Base-by-base conservation (phyloP, 176 grass and related monocot genomes). In the Tillandsia fasciculata region DNA sequence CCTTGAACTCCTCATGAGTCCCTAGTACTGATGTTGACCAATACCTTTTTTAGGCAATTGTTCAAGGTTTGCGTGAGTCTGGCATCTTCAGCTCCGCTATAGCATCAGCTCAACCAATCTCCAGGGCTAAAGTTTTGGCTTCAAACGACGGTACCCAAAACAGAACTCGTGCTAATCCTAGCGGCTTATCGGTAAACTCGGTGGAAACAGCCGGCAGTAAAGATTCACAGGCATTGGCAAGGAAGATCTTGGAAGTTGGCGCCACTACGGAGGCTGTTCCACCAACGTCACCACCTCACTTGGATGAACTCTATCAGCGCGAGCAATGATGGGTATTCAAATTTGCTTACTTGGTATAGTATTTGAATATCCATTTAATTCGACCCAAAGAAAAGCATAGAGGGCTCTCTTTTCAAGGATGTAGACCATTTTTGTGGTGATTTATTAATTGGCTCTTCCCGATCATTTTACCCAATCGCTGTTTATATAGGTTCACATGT, bases 1-100 rank as follows among this genome's bases (percentile, higher is more conserved):
- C 3, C 33, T 59, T 15, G n/a, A 59, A 20, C 54, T 59, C 5
- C 9, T 59, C 2, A 57, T 4, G 9, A 26, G 63, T 49, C 65
- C 63, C 26, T 63, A 20, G 20, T 20, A 69, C 42, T 23, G 20
- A 2, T 79, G 2, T 47, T 12, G 48, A 49, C 10, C 20, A 12
- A 42, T 52, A 61, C 54, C 13, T 77, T 82, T 48, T 12, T 71
- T 74, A 97, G 93, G 70, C 76, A 29, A 97, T 97, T 69, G 80
- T 97, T 75, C 89, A 92, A 87, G 79, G 79, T 76, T 66, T 97
- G 53, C 78, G 93, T 2, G 89, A 97, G 76, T 85, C 71, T 72
- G 86, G 93, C 11, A 82, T 87, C 76, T 97, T 97, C 77, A 89
- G 74, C 74, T 92, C 93, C 12, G 79, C 67, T 76, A 85, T 97